phyloP scores from a whole-genome alignment of 768 basidiomycete genomes.

The Imleria badia region DNA sequence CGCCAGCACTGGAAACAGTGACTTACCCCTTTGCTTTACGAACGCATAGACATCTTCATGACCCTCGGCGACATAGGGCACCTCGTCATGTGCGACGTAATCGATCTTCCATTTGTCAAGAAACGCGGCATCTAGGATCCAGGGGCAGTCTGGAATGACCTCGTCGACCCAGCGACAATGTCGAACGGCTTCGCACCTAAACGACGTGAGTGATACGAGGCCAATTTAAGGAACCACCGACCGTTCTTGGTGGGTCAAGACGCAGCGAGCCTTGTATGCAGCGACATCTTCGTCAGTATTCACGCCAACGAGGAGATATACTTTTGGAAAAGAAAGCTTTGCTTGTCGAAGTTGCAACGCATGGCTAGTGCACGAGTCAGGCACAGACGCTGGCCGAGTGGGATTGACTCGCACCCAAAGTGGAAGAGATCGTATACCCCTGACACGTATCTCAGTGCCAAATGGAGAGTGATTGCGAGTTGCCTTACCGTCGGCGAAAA shows the following conservation, averaged over 20 bases:
- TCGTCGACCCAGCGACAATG: constrained; percentile 98
- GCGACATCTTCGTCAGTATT: constrained; percentile 83
- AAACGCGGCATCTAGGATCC: constrained; percentile 83
- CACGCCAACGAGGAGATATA: constrained; percentile 92
- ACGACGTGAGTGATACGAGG: background rate
- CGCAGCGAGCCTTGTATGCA: constrained; percentile 74
- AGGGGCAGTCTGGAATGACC: constrained; percentile 87
- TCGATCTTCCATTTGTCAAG: constrained; percentile 86
- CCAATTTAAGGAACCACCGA: constrained; percentile 30
- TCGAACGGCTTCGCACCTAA: constrained; percentile 82
- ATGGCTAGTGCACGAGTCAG: constrained; percentile 55
- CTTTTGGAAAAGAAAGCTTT: constrained; percentile 87
- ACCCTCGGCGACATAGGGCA: constrained; percentile 77
- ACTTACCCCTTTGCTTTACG: constrained; percentile 75
- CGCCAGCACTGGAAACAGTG: background rate
- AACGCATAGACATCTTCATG: constrained; percentile 84
- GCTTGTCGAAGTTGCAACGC: constrained; percentile 95
- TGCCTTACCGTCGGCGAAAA: constrained; percentile 88
- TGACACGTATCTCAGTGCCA: constrained; percentile 30
- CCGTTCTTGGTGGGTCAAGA: constrained; percentile 90
- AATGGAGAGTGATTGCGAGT: background rate
- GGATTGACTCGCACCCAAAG: constrained; percentile 64
- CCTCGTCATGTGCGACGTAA: constrained; percentile 96
- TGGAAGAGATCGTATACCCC: constrained; percentile 98
- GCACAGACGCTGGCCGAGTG: background rate